These are phyloP conservation scores for Globisporangium perplexum DNA, from an alignment of 352 stramenopile species.

Conservation along the genomic window DNA sequence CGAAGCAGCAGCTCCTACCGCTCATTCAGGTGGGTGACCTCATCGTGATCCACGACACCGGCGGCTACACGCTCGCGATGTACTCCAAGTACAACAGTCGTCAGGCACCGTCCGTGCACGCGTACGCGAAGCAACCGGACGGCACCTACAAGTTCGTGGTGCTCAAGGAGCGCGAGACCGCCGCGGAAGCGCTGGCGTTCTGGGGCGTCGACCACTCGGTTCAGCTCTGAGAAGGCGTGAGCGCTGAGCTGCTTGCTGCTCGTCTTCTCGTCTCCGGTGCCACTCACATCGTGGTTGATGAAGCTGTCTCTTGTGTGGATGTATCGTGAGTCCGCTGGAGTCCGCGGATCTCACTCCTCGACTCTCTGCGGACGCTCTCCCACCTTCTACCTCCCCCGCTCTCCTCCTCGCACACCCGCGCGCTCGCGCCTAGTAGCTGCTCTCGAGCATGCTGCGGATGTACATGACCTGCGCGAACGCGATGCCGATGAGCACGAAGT, in stretches of 20 bases:
- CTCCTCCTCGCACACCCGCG: no score
- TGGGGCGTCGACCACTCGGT: constrained; percentile 58
- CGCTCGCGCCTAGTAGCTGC: constrained; percentile 42
- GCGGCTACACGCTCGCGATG: constrained; percentile 87
- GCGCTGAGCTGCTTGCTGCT: neutral
- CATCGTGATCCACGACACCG: constrained; percentile 84
- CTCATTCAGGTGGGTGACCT: constrained; percentile 71
- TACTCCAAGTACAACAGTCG: constrained; percentile 88
- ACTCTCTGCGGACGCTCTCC: neutral
- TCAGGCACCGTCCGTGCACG: constrained; percentile 58
- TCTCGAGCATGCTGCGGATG: constrained; percentile 78
- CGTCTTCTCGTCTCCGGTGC: no score
- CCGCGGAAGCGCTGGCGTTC: constrained; percentile 58
- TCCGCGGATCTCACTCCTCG: neutral
- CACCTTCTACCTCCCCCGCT: constrained; percentile 1
- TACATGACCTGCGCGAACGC: constrained; percentile 79
- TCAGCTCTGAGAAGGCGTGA: constrained; percentile 13
- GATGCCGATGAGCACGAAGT: constrained; percentile 71
- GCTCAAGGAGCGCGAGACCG: constrained; percentile 63
- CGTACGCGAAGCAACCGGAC: constrained; percentile 27
- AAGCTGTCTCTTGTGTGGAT: neutral
- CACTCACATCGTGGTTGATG: neutral
- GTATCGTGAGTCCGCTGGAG: neutral
- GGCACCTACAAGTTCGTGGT: constrained; percentile 39
- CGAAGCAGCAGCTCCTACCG: constrained; percentile 62